Conservation (phyloP, 2,329 filamentous ascomycete genomes). For the Sordariomycetes sp. region DNA sequence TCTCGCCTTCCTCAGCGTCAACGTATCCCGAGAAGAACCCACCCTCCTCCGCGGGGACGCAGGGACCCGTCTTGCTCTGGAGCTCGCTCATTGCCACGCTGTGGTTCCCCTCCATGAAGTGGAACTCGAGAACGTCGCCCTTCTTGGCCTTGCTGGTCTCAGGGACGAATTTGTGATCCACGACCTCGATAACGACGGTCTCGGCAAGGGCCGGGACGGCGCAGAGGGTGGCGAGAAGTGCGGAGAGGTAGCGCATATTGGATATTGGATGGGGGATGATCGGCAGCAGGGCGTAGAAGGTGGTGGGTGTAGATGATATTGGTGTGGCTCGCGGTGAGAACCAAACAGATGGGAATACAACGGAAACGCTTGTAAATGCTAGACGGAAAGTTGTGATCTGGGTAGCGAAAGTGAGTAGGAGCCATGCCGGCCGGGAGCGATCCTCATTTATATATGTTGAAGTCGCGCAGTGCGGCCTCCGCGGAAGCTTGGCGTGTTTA, state of each 20-base stretch:
- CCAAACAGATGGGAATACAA: neutral
- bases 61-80: conserved; percentile 22
- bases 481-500: too few species aligned
- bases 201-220: conserved; percentile 10
- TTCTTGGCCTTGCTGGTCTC: conserved; percentile 25
- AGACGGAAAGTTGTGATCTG: too few species aligned
- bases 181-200: conserved; percentile 22
- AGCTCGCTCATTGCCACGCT: conserved; percentile 35
- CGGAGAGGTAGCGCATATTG: conserved; percentile 1
- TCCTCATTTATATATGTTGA: too few species aligned
- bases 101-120: conserved; percentile 35
- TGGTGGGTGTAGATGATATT: neutral
- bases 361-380: too few species aligned
- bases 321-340: neutral
- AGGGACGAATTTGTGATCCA: conserved; percentile 25
- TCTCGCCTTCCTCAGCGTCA: neutral
- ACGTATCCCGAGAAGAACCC: conserved; percentile 4
- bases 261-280: neutral
- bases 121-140: conserved; percentile 37
- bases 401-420: too few species aligned
- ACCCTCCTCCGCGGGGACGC: conserved; percentile 10
- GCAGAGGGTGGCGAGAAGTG: conserved; percentile 4
- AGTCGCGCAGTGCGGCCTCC: too few species aligned
- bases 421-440: too few species aligned
- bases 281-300: neutral